A percentile compares a stretch with the other conserved stretches of the same genome.
These are phyloP conservation scores for Saccharomyces uvarum DNA, from an alignment of 1,139 yeast species.

Conservation along the genomic window DNA sequence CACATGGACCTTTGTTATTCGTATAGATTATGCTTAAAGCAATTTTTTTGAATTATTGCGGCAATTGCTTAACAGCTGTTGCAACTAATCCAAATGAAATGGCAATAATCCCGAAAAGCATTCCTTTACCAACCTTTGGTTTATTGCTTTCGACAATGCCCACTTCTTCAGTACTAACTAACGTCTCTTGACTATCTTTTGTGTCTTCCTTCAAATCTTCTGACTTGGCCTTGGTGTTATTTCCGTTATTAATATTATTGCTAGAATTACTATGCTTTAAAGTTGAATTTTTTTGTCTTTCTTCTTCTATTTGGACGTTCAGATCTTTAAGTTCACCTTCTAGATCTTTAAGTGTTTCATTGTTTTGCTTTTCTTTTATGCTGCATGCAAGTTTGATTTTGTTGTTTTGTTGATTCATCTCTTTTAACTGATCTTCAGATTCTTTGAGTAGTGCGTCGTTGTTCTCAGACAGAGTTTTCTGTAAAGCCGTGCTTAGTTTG, in stretches of 20 bases:
- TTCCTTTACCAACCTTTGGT: constrained; percentile 8
- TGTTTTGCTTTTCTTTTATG: constrained; percentile 12
- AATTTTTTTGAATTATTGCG: background rate
- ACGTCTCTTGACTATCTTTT: constrained; percentile 3
- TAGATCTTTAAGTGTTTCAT: constrained; percentile 18
- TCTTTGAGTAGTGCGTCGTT: constrained; percentile 19
- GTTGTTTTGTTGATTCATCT: constrained; percentile 23
- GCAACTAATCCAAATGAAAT: constrained; percentile 21
- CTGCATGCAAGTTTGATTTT: constrained; percentile 14
- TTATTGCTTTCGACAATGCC: constrained; percentile 5
- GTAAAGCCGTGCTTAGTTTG: constrained; percentile 17
- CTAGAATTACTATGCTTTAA: constrained; percentile 9
- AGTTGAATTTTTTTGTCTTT: constrained; percentile 24
- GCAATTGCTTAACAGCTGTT: constrained; percentile 11
- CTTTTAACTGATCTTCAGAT: constrained; percentile 20
- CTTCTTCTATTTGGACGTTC: constrained; percentile 28
- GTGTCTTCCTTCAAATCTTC: constrained; percentile 4
- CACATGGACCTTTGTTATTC: background rate
- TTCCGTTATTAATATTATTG: constrained; percentile 4
- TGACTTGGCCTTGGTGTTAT: constrained; percentile 2
- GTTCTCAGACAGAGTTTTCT: constrained; percentile 20
- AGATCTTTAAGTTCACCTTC: constrained; percentile 28
- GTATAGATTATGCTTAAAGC: background rate
- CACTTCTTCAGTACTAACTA: constrained; percentile 4
- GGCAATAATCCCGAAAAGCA: constrained; percentile 11